Evolutionary conservation across 139 green algal species (phyloP).

Genomic region (Spirogloea muscicola): DNA sequence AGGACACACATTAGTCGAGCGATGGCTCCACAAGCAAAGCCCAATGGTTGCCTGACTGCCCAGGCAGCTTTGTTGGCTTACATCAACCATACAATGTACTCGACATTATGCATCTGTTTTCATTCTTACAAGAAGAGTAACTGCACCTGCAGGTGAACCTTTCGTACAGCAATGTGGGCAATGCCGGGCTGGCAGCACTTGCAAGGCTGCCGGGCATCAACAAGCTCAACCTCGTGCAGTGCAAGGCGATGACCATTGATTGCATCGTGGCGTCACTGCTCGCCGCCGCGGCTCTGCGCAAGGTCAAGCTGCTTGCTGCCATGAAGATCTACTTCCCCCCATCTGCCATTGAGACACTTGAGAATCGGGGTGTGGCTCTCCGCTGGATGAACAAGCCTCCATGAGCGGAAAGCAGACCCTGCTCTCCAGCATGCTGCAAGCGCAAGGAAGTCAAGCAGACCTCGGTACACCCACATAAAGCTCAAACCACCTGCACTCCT

Average conservation of each 20-base stretch:
- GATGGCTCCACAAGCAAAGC: not conserved
- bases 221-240: slow-evolving; percentile 38
- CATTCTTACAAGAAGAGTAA: not conserved
- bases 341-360: not conserved
- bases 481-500: too few relatives aligned
- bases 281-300: slow-evolving; percentile 12
- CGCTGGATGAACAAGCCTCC: slow-evolving; percentile 41
- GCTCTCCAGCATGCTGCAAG: too few relatives aligned
- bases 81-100: not conserved
- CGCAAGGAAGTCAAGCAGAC: too few relatives aligned
- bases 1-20: not conserved
- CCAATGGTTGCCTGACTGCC: not conserved
- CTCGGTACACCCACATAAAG: too few relatives aligned
- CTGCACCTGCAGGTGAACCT: slow-evolving; percentile 34
- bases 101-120: not conserved
- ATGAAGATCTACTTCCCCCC: not conserved
- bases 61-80: not conserved
- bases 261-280: not conserved
- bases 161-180: slow-evolving; percentile 10
- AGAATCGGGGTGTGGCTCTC: slow-evolving; percentile 12
- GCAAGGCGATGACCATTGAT: not conserved
- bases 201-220: slow-evolving; percentile 19
- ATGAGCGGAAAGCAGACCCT: too few relatives aligned
- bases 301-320: slow-evolving; percentile 22
- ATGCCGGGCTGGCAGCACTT: slow-evolving; percentile 16